These are phyloP conservation scores for Dactylellina cionopaga DNA, from an alignment of 2,329 filamentous ascomycete genomes.

Conservation along the genomic window DNA sequence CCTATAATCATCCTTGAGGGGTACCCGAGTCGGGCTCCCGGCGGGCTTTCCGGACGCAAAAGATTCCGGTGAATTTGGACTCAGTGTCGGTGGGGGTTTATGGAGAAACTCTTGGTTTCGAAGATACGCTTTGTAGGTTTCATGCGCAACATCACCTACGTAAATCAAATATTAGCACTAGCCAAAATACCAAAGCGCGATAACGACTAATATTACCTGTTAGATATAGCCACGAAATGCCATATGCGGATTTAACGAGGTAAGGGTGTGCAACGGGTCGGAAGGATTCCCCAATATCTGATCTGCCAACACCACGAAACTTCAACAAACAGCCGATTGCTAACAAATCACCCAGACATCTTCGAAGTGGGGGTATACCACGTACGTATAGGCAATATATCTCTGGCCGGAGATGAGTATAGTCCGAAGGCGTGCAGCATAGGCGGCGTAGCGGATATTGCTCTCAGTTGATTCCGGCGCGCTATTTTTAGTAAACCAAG, in stretches of 20 bases:
- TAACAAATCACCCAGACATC: background rate
- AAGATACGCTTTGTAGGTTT: slow-evolving; percentile 94
- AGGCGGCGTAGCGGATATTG: slow-evolving; percentile 89
- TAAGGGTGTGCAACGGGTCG: slow-evolving; percentile 88
- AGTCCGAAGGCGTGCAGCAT: slow-evolving; percentile 84
- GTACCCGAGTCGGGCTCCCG: slow-evolving; percentile 61
- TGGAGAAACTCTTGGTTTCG: slow-evolving; percentile 81
- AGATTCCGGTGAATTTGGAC: slow-evolving; percentile 32
- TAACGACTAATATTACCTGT: slow-evolving; percentile 63
- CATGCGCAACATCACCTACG: slow-evolving; percentile 81
- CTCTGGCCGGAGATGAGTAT: slow-evolving; percentile 90
- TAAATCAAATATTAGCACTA: background rate
- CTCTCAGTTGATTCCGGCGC: slow-evolving; percentile 78
- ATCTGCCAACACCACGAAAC: slow-evolving; percentile 30
- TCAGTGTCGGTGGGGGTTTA: slow-evolving; percentile 64
- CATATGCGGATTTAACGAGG: slow-evolving; percentile 84
- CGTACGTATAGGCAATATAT: slow-evolving; percentile 81
- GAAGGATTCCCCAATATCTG: slow-evolving; percentile 87
- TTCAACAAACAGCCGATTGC: background rate
- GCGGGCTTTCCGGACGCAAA: slow-evolving; percentile 30
- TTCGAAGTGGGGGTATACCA: background rate
- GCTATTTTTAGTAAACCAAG: too few species aligned
- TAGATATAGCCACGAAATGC: slow-evolving; percentile 88
- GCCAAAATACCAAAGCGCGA: background rate
- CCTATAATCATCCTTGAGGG: slow-evolving; percentile 87